Percentiles rank a stretch among this genome's conserved stretches.
Evolutionary conservation across 2,329 filamentous ascomycete genomes (phyloP).

Genomic region (Clarireedia monteithiana): DNA sequence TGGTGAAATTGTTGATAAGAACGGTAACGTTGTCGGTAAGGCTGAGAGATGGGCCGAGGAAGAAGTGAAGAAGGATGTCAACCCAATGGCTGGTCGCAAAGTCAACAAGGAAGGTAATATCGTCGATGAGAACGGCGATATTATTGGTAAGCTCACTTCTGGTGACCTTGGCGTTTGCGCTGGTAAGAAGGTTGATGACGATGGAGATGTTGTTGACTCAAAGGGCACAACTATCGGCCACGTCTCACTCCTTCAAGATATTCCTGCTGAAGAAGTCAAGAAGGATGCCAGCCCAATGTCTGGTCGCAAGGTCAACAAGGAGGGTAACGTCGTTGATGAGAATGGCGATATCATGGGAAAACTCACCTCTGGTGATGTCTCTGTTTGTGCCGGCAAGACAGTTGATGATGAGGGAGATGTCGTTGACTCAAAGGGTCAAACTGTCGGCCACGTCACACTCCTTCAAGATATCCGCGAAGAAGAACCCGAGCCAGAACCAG

Average conservation of each 20-base stretch:
- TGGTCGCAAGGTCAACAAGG: constrained; percentile 48
- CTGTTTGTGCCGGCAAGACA: constrained; percentile 58
- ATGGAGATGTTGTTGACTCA: constrained; percentile 64
- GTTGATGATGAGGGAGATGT: constrained; percentile 66
- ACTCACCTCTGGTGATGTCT: constrained; percentile 59
- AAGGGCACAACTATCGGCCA: constrained; percentile 62
- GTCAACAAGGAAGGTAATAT: constrained; percentile 54
- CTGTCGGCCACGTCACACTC: constrained; percentile 60
- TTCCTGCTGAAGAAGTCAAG: constrained; percentile 45
- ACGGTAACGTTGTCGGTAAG: constrained; percentile 51
- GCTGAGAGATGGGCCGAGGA: constrained; percentile 53
- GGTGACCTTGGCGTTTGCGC: constrained; percentile 57
- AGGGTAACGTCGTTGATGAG: constrained; percentile 51
- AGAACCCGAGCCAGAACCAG: constrained; percentile 29
- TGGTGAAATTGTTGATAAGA: constrained; percentile 73
- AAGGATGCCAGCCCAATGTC: constrained; percentile 44
- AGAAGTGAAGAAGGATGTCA: constrained; percentile 44
- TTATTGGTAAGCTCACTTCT: constrained; percentile 59
- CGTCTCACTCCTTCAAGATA: constrained; percentile 56
- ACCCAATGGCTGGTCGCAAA: constrained; percentile 43
- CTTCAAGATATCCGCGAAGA: constrained; percentile 48
- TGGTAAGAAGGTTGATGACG: constrained; percentile 62
- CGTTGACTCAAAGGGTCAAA: constrained; percentile 58
- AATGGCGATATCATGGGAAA: constrained; percentile 57
- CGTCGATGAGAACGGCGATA: constrained; percentile 49